Evolutionary conservation across 345 rosid genomes (phyloP), one percentile per base, ranked within the genome.

Genomic region (Gossypium rotundifolium): DNA sequence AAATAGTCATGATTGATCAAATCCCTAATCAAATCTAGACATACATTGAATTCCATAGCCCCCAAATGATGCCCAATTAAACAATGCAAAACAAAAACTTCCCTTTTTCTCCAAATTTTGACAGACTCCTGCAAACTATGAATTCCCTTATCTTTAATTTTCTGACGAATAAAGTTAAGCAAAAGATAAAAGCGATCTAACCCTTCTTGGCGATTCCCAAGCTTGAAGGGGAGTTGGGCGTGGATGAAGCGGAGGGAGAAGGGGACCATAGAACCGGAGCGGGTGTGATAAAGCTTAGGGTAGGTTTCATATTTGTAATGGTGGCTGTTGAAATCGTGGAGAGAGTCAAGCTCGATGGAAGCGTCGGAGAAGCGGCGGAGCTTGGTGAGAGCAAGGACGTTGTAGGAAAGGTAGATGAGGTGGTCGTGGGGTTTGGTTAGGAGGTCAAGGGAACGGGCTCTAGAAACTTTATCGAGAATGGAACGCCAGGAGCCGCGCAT

Each of bases 261-360:
- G 52, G 98, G 98, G n/a, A 92, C 90, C 97, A 94, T 91, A 33
- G 98, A 94, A 13, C 98, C 98, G 8, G 77, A 76, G 60, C 93
- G 87, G 74, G 79, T 81, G 0, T 87, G 89, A 80, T 92, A 92
- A 40, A 86, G 65, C 42, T 85, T 78, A 5, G 97, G 98, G 76
- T 88, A 88, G 16, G 97, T 81, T 64, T 92, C 93, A 78, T 91
- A 94, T 70, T 74, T 78, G 77, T 94, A 92, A 59, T 79, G 91
- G 79, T 83, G 79, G 44, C 87, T 81, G 72, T 88, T 86, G 81
- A 92, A 88, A 74, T 92, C 97, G 74, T 94, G 90, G 70, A 92
- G 82, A 13, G 98, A 80, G 16, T 92, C 89, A 61, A 94, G 90
- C 74, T 94, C 97, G 54, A 79, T 57, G 0, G 83, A 72, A 23